A percentile compares a stretch with the other conserved stretches of the same genome.
These are phyloP conservation scores for Lentinus polychrous DNA, from an alignment of 1,284 basidiomycete genomes.

Conservation along the genomic window DNA sequence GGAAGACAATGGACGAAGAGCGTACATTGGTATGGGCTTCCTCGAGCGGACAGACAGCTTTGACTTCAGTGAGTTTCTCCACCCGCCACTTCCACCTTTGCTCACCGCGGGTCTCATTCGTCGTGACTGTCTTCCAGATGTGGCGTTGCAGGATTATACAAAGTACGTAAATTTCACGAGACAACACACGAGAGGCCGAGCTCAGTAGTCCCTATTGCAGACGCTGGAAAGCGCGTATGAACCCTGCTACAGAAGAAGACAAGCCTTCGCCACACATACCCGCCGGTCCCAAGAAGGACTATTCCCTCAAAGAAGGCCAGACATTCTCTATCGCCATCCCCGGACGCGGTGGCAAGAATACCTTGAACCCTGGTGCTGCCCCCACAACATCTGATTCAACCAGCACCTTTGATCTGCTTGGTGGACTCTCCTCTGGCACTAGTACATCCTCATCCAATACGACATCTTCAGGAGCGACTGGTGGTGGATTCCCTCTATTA, in stretches of 20 bases:
- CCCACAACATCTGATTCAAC: slow-evolving; percentile 9
- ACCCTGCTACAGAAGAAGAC: slow-evolving; percentile 34
- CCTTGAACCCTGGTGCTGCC: slow-evolving; percentile 6
- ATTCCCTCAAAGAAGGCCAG: slow-evolving; percentile 93
- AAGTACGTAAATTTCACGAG: slow-evolving; percentile 61
- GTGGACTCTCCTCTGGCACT: slow-evolving; percentile 9
- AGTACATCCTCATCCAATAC: slow-evolving; percentile 7
- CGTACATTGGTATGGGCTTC: slow-evolving; percentile 94
- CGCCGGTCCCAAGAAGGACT: slow-evolving; percentile 85
- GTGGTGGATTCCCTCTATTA: slow-evolving; percentile 39
- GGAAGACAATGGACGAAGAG: slow-evolving; percentile 81
- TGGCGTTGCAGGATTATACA: slow-evolving; percentile 92
- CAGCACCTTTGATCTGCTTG: slow-evolving; percentile 20
- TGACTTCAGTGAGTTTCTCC: slow-evolving; percentile 72
- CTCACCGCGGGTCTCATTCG: slow-evolving; percentile 2
- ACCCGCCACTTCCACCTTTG: background rate
- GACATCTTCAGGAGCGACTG: slow-evolving; percentile 17
- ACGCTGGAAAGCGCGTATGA: slow-evolving; percentile 53
- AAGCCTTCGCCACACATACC: slow-evolving; percentile 54
- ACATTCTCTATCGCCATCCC: slow-evolving; percentile 92
- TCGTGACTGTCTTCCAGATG: slow-evolving; percentile 55
- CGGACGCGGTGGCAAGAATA: slow-evolving; percentile 36
- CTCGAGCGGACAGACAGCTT: slow-evolving; percentile 88
- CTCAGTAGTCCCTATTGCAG: too few relatives aligned
- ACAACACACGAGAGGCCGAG: too few relatives aligned